Evolutionary conservation across 164 flowering plant genomes (phyloP).

Genomic region (Magnolia kwangsiensis): DNA sequence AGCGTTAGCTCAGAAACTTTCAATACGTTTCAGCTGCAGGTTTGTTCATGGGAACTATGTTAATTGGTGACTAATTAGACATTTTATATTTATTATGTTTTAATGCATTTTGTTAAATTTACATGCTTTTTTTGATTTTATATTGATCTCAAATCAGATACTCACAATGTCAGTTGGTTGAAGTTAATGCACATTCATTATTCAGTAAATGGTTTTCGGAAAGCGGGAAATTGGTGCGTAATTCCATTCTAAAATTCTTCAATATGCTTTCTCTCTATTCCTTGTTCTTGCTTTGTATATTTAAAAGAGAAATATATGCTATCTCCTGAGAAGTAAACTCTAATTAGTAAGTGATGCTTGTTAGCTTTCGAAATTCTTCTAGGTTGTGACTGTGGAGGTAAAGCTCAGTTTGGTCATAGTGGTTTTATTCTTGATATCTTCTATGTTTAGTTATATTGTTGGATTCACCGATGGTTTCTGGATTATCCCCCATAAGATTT

Average conservation of each 20-base stretch:
- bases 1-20: conserved; percentile 94
- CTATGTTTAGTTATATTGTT: too few relatives aligned
- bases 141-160: conserved; percentile 48
- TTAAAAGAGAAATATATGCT: too few relatives aligned
- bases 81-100: not conserved
- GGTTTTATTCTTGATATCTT: too few relatives aligned
- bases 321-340: too few relatives aligned
- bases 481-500: too few relatives aligned
- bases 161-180: conserved; percentile 85
- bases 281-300: not conserved
- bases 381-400: too few relatives aligned
- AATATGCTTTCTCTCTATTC: not conserved
- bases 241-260: not conserved
- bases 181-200: conserved; percentile 98
- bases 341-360: too few relatives aligned
- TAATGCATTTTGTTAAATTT: not conserved
- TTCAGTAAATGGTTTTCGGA: conserved; percentile 99
- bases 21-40: conserved; percentile 83
- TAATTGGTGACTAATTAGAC: not conserved
- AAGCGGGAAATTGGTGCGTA: conserved; percentile 94
- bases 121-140: not conserved
- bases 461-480: too few relatives aligned
- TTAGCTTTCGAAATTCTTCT: too few relatives aligned
- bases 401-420: too few relatives aligned
- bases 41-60: conserved; percentile 11